Conservation (phyloP, 768 basidiomycete species). For the Suillus americanus region DNA sequence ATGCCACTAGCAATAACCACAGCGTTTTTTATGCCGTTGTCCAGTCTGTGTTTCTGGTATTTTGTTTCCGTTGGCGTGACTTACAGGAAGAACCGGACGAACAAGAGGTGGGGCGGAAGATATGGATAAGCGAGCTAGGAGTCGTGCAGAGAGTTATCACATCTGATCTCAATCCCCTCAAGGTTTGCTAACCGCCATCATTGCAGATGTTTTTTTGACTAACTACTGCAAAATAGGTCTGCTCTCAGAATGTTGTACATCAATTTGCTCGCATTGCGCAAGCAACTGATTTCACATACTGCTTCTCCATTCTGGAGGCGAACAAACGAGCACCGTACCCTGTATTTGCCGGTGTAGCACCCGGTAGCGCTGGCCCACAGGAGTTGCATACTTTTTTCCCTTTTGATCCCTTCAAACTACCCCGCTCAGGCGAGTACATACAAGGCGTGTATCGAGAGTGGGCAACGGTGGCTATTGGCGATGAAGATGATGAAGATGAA, state of each 20-base stretch:
- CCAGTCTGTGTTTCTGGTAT: slow-evolving; percentile 93
- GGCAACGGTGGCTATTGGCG: slow-evolving; percentile 71
- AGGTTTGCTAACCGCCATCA: slow-evolving; percentile 46
- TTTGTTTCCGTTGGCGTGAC: slow-evolving; percentile 97
- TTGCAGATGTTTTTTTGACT: not conserved
- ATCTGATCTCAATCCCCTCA: slow-evolving; percentile 86
- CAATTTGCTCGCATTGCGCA: slow-evolving; percentile 95
- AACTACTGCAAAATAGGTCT: slow-evolving; percentile 53
- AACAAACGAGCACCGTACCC: slow-evolving; percentile 70
- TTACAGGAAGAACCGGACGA: slow-evolving; percentile 64
- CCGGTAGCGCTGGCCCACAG: slow-evolving; percentile 39
- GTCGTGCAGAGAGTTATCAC: slow-evolving; percentile 78
- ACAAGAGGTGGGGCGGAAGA: slow-evolving; percentile 49
- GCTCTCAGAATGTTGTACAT: slow-evolving; percentile 84
- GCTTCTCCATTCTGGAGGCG: slow-evolving; percentile 88
- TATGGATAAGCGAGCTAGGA: slow-evolving; percentile 84
- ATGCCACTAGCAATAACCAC: slow-evolving; percentile 41
- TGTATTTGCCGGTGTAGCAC: slow-evolving; percentile 23
- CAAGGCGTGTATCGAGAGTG: slow-evolving; percentile 88
- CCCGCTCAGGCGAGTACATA: slow-evolving; percentile 74
- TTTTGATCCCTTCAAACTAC: slow-evolving; percentile 94
- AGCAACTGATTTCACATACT: slow-evolving; percentile 89
- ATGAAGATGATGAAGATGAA: slow-evolving; percentile 68
- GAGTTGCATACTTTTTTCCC: slow-evolving; percentile 96
- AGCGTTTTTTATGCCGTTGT: slow-evolving; percentile 89